Evolutionary conservation across 805 yeast species (phyloP).

Genomic region (Yarrowia sp.): DNA sequence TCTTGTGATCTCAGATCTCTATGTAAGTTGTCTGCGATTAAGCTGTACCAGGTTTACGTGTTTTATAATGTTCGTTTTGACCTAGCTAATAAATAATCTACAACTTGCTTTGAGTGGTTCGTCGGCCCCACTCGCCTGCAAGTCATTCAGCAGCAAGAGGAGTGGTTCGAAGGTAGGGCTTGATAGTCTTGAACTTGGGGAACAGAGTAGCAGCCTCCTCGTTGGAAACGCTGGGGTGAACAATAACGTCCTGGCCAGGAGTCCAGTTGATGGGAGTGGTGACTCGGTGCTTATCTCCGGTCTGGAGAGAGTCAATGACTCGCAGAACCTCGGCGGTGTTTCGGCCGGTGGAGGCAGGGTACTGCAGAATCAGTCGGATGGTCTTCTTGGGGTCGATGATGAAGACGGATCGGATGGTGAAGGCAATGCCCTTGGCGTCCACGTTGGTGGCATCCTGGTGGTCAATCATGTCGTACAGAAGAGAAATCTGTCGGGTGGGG

Average conservation of each 20-base stretch:
- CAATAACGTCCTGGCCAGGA: slow-evolving; percentile 88
- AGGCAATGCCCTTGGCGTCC: slow-evolving; percentile 67
- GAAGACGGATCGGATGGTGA: slow-evolving; percentile 91
- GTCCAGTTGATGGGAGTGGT: slow-evolving; percentile 95
- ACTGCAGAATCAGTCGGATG: slow-evolving; percentile 80
- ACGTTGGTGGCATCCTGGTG: slow-evolving; percentile 80
- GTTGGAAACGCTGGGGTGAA: slow-evolving; percentile 83
- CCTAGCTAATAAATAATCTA: slow-evolving; percentile 26
- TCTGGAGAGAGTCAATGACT: slow-evolving; percentile 86
- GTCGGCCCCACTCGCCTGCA: slow-evolving; percentile 23
- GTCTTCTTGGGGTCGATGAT: slow-evolving; percentile 90
- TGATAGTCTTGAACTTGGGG: slow-evolving; percentile 84
- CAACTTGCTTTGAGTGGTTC: slow-evolving; percentile 24
- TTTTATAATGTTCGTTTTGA: background rate
- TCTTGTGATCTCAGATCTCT: background rate
- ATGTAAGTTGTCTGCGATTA: background rate
- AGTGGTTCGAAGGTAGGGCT: slow-evolving; percentile 87
- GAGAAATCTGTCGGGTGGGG: slow-evolving; percentile 78
- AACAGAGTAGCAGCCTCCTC: slow-evolving; percentile 81
- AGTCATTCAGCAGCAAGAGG: slow-evolving; percentile 35
- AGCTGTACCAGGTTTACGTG: background rate
- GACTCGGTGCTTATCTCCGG: slow-evolving; percentile 80
- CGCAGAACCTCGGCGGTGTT: slow-evolving; percentile 91
- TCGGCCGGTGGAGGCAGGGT: slow-evolving; percentile 95
- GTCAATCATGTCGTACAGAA: slow-evolving; percentile 81